Evolutionary conservation across 495 filamentous ascomycete genomes (phyloP), one percentile per base, ranked within the genome.

Genomic region (Stereocaulon alpinum): DNA sequence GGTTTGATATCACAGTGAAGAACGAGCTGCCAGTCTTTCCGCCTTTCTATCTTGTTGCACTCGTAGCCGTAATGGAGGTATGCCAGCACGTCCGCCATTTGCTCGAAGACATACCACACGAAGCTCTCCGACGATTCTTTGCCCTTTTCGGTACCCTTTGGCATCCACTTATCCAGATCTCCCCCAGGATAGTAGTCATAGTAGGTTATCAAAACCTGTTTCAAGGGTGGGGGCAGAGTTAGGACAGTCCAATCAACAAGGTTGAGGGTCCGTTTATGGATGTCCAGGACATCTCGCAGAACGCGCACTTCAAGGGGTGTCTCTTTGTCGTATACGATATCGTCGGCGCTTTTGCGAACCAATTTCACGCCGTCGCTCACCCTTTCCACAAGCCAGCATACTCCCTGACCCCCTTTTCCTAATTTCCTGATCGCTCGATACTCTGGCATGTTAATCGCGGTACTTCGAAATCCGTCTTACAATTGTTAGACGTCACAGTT

Each of bases 1-100:
- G 76, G 76, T 55, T 79, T 79, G 51, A 78, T 65, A 51, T 79
- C 76, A 29, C 76, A 68, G 58, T 79, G 76, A 14, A 76, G 66
- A 49, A 77, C 10, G 0, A 66, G 56, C 14, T 42, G 17, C 69
- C 69, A 71, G 40, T 30, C 32, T 1, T 24, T 22, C n/a, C 20
- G n/a, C 4, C 34, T 37, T 9, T 5, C 14, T 12, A 24, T 11
- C 10, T 18, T 17, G 22, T 22, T 4, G 48, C 34, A 22, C 32
- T 54, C 17, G 10, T 55, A 42, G 12, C 70, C 70, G 7, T 57
- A 58, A 43, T 64, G 55, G 1, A 71, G 63, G 44, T 67, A 71
- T 0, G 62, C 63, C 2, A 72, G 53, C 4, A 62, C 70, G 47
- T 71, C 69, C 7, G 48, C 56, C 6, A 72, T 64, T 10, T 63